These are phyloP conservation scores for Potentilla sterilis DNA, from an alignment of 306 rosid genomes.

Conservation along the genomic window DNA sequence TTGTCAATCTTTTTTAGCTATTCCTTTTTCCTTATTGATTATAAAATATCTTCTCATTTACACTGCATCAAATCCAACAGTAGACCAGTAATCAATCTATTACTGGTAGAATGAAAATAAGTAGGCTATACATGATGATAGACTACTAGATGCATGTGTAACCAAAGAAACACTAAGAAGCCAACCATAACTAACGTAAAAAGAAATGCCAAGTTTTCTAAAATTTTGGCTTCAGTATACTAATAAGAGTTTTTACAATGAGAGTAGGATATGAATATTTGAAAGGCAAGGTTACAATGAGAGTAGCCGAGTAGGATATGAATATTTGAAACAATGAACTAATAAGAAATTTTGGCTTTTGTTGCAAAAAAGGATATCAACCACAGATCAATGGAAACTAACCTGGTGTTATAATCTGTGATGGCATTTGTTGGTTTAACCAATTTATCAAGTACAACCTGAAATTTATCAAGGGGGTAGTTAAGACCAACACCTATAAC, in stretches of 20 bases:
- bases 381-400: constrained; percentile 12
- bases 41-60: background rate
- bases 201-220: background rate
- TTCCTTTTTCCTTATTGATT: background rate
- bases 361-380: background rate
- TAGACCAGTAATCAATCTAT: background rate
- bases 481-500: background rate
- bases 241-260: background rate
- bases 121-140: background rate
- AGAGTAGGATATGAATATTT: background rate
- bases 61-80: background rate
- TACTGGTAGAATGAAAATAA: background rate
- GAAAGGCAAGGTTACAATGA: no score
- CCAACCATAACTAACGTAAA: background rate
- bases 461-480: constrained; percentile 28
- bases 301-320: background rate
- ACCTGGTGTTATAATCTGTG: constrained; percentile 89
- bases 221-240: background rate
- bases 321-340: background rate
- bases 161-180: background rate
- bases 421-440: constrained; percentile 86
- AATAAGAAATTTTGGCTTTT: background rate
- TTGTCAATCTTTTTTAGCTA: background rate
- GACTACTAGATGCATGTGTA: background rate
- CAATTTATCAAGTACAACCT: constrained; percentile 87